Evolutionary conservation across 768 basidiomycete genomes (phyloP).

Genomic region (Phaeotremella fagi): DNA sequence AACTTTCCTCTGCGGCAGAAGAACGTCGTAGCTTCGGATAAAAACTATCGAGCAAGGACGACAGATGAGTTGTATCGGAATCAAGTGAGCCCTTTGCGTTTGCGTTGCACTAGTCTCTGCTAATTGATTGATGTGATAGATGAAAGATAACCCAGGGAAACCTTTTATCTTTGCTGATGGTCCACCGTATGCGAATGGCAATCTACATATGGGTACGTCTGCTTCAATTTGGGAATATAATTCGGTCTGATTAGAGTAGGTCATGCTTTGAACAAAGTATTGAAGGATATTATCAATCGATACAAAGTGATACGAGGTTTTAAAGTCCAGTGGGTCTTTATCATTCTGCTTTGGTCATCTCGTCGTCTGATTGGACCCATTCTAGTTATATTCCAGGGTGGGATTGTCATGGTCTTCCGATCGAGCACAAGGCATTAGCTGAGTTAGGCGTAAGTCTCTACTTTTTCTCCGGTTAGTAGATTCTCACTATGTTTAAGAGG

Average conservation of each 20-base stretch:
- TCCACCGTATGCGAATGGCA: slow-evolving; percentile 95
- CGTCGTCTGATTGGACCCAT: too few relatives aligned
- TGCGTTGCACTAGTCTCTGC: too few relatives aligned
- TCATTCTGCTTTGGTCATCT: too few relatives aligned
- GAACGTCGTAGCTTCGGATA: slow-evolving; percentile 62
- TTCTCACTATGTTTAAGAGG: slow-evolving; percentile 44
- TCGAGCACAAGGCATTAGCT: slow-evolving; percentile 86
- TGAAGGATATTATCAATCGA: slow-evolving; percentile 93
- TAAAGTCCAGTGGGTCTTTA: slow-evolving; percentile 74
- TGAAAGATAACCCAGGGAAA: slow-evolving; percentile 59
- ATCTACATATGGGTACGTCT: slow-evolving; percentile 80
- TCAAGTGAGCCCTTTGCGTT: slow-evolving; percentile 47
- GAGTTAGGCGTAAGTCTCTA: slow-evolving; percentile 58
- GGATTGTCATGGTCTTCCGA: slow-evolving; percentile 97
- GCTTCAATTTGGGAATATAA: background rate
- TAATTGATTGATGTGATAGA: slow-evolving; percentile 1
- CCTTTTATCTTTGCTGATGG: slow-evolving; percentile 89
- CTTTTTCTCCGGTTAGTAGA: background rate
- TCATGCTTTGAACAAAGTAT: slow-evolving; percentile 90
- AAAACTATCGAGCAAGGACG: slow-evolving; percentile 58
- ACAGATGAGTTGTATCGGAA: slow-evolving; percentile 66
- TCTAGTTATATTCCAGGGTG: slow-evolving; percentile 89
- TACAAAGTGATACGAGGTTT: slow-evolving; percentile 73
- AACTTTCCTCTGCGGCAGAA: slow-evolving; percentile 64
- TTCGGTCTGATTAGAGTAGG: slow-evolving; percentile 57